Evolutionary conservation across 163 green algal genomes (phyloP).

Genomic region (Prototheca cutis): DNA sequence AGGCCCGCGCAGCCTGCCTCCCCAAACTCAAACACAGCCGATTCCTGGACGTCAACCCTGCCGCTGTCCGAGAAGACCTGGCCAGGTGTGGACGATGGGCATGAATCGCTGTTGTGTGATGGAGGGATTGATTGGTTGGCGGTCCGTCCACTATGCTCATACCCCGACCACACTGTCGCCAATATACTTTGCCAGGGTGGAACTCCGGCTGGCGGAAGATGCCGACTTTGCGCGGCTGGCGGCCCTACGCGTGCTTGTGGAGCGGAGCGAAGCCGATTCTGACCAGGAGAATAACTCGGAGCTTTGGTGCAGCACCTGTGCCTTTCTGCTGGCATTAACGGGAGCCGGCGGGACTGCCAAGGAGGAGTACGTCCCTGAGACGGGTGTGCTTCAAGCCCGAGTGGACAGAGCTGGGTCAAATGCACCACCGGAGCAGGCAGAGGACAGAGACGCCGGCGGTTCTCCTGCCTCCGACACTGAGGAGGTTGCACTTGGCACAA

Average conservation of each 20-base stretch:
- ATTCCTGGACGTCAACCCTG: neutral
- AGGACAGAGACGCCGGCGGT: neutral
- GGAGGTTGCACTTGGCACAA: neutral
- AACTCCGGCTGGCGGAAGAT: neutral
- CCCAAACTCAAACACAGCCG: neutral
- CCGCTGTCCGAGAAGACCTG: neutral
- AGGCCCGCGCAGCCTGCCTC: neutral
- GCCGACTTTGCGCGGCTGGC: neutral
- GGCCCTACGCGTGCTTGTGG: neutral
- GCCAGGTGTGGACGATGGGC: neutral
- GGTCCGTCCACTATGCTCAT: neutral
- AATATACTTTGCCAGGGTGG: neutral
- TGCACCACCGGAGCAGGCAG: no score
- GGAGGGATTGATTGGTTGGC: neutral
- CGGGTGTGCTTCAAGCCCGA: neutral
- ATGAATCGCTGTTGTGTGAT: neutral
- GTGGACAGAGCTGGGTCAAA: neutral
- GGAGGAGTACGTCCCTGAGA: neutral
- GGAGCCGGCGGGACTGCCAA: neutral
- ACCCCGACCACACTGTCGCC: neutral
- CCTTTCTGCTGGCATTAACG: neutral
- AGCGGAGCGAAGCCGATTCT: neutral
- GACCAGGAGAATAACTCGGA: no score
- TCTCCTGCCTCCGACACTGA: neutral
- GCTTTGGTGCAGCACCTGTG: no score